Evolutionary conservation across 2,329 filamentous ascomycete genomes (phyloP), one percentile per base, ranked within the genome.

Genomic region (Colletotrichum trifolii): DNA sequence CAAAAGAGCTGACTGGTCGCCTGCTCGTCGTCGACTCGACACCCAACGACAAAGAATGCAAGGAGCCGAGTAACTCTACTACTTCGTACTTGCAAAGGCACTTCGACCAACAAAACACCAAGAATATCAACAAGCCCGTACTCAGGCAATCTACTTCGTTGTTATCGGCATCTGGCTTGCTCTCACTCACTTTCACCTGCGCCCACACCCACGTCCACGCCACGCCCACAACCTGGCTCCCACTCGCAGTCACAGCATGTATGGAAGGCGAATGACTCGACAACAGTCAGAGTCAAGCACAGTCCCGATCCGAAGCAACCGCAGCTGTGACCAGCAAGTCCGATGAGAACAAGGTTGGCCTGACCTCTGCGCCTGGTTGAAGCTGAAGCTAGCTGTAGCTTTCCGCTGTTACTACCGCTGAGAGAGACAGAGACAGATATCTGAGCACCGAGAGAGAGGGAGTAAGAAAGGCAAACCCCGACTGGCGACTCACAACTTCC

Each of bases 201-300:
- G 25, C 25, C 4, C 25, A 25, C 25, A 25, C 25, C 25, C 25
- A 25, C 42, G 62, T 34, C 50, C 40, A 65, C 57, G 56, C 39
- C 50, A 61, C 50, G 46, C 50, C 35, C 52, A 38, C 35, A 12
- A 34, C 45, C 15, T 45, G 25, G 48, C 33, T n/a, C 40, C 56
- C 62, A 38, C 58, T 35, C 47, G 58, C 46, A 47, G 58, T 62
- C 58, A 62, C 62, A 65, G 58, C 53, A 65, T 62, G 62, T 57
- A 56, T 65, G 62, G 52, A 15, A 58, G 25, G 58, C 58, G 52
- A 62, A 62, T 56, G 52, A 57, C 62, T 65, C 62, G 62, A 52
- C 62, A 65, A 58, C 62, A 65, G 58, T 62, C 62, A 65, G 52
- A 65, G 52, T 62, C 58, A 62, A 62, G 43, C 35, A 50, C 46